A percentile compares a stretch with the other conserved stretches of the same genome.
Evolutionary conservation across 129 eudicot species (phyloP).

Genomic region (Glebionis coronaria): DNA sequence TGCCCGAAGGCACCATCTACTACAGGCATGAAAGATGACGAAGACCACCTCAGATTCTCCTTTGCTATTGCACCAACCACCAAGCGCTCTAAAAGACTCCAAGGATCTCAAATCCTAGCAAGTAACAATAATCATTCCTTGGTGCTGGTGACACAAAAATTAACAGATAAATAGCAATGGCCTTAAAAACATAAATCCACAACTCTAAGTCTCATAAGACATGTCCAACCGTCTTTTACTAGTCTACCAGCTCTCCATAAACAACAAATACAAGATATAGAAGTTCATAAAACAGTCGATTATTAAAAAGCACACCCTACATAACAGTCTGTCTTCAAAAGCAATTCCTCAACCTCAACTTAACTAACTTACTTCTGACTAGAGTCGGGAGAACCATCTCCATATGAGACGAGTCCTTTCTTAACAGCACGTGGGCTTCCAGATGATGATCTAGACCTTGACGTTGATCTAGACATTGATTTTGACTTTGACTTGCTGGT

Average conservation of each 20-base stretch:
- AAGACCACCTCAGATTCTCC: too few relatives aligned
- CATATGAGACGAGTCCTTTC: constrained; percentile 85
- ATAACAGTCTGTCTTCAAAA: background rate
- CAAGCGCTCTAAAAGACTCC: too few relatives aligned
- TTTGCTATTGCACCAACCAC: too few relatives aligned
- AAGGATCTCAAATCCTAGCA: too few relatives aligned
- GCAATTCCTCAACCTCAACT: background rate
- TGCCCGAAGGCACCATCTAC: too few relatives aligned
- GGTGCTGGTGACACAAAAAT: too few relatives aligned
- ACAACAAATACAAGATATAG: background rate
- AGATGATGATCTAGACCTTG: constrained; percentile 62
- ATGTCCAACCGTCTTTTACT: background rate
- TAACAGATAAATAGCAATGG: background rate
- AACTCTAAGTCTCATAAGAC: background rate
- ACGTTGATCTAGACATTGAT: constrained; percentile 26
- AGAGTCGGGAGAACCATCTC: constrained; percentile 90
- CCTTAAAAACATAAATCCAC: background rate
- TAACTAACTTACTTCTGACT: constrained; percentile 36
- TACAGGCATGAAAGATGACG: too few relatives aligned
- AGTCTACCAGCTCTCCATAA: background rate
- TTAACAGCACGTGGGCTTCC: constrained; percentile 64
- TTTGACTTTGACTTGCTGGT: constrained; percentile 38
- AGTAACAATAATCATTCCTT: too few relatives aligned
- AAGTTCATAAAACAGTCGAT: background rate
- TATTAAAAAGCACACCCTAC: constrained; percentile 10